Conservation (phyloP, 2,329 filamentous ascomycete species). For the Claviceps paspali region DNA sequence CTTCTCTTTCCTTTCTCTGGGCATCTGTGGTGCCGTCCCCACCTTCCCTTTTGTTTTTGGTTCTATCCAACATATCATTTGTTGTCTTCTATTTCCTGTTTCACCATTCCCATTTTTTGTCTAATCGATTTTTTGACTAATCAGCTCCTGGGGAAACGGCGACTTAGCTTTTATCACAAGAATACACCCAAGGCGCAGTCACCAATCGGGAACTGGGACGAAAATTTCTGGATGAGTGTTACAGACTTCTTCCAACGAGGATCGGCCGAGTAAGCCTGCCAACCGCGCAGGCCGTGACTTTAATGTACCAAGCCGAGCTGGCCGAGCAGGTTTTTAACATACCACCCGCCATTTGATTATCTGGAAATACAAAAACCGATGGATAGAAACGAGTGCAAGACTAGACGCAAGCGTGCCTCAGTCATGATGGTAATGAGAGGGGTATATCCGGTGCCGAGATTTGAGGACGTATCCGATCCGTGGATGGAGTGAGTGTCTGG, state of each 20-base stretch:
- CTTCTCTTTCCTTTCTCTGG: neutral
- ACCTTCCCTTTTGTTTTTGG: neutral
- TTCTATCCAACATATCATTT: fast-evolving
- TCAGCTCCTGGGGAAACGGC: neutral
- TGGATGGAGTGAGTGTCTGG: too few species aligned
- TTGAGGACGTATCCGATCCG: too few species aligned
- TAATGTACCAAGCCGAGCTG: conserved; percentile 4
- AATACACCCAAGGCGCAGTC: neutral
- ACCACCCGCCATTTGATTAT: neutral
- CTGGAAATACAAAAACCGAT: neutral
- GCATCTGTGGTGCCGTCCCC: too few species aligned
- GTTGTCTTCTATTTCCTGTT: neutral
- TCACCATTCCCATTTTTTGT: too few species aligned
- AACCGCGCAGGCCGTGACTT: conserved; percentile 1
- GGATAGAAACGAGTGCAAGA: neutral
- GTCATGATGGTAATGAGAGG: too few species aligned
- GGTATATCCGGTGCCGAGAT: too few species aligned
- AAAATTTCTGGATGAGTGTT: neutral
- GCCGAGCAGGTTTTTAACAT: neutral
- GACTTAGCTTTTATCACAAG: neutral
- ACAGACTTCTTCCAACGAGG: neutral
- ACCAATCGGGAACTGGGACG: neutral
- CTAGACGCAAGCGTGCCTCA: too few species aligned
- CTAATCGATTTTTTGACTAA: neutral
- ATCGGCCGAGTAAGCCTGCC: neutral